These are phyloP conservation scores for Arthrinium phaeospermum DNA, from an alignment of 2,329 filamentous ascomycete genomes.

Conservation along the genomic window DNA sequence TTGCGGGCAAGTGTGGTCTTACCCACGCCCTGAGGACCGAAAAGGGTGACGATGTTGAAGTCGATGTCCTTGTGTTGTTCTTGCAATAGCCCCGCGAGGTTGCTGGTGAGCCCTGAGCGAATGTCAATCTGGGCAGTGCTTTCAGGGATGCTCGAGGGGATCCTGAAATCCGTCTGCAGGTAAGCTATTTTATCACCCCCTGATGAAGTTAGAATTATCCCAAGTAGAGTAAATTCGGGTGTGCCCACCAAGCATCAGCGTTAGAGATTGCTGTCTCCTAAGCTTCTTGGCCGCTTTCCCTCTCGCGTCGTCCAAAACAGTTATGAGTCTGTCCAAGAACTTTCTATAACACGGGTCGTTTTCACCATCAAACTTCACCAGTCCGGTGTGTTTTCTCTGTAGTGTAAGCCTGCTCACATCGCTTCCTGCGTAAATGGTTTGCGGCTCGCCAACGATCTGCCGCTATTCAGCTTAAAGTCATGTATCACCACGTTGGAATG, in stretches of 20 bases:
- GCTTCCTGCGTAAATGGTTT: not conserved
- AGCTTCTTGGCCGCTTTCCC: not conserved
- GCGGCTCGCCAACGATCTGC: not conserved
- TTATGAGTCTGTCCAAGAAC: not conserved
- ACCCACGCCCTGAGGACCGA: not conserved
- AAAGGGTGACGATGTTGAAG: not conserved
- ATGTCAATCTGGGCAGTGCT: not conserved
- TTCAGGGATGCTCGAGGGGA: not conserved
- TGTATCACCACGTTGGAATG: not conserved
- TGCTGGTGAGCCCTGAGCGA: not conserved
- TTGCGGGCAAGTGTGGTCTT: conserved; percentile 5
- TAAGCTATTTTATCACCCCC: not conserved
- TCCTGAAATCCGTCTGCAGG: not conserved
- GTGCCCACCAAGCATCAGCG: not conserved
- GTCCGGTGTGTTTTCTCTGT: conserved; percentile 1
- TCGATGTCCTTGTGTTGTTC: not conserved
- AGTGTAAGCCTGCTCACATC: not conserved
- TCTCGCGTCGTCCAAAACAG: not conserved
- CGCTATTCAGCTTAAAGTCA: not conserved
- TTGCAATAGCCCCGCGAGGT: not conserved
- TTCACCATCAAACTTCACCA: conserved; percentile 6
- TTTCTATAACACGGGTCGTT: not conserved
- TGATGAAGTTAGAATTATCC: not conserved
- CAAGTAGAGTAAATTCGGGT: not conserved
- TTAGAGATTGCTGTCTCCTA: not conserved